These are phyloP conservation scores for Pilobolus umbonatus DNA, from an alignment of 192 early-diverging fungal species.

Conservation along the genomic window DNA sequence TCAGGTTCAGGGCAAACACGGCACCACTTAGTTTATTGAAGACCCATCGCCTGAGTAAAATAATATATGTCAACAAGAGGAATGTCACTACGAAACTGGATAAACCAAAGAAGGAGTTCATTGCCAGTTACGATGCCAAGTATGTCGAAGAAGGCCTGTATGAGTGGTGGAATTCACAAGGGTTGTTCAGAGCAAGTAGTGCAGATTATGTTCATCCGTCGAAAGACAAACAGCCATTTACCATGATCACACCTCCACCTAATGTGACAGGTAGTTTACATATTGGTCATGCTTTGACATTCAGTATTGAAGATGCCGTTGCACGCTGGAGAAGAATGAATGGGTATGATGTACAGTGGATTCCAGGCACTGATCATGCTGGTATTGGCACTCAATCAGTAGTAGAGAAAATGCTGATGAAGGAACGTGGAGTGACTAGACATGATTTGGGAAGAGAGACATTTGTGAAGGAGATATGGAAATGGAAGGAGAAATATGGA, in stretches of 20 bases:
- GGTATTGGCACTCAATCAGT: conserved; percentile 97
- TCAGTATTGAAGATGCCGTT: conserved; percentile 79
- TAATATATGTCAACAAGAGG: too few species aligned
- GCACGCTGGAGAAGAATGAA: conserved; percentile 84
- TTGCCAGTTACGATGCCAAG: conserved; percentile 13
- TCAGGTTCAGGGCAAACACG: too few species aligned
- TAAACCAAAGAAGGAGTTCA: conserved; percentile 17
- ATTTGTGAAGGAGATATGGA: conserved; percentile 83
- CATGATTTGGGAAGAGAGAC: conserved; percentile 84
- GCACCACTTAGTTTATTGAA: too few species aligned
- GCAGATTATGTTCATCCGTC: conserved; percentile 18
- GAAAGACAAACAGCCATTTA: conserved; percentile 49
- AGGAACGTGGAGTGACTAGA: conserved; percentile 53
- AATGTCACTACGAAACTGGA: neutral
- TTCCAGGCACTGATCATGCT: conserved; percentile 97
- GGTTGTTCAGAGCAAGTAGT: conserved; percentile 39
- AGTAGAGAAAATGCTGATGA: conserved; percentile 86
- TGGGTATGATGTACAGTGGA: conserved; percentile 84
- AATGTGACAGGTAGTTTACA: conserved; percentile 97
- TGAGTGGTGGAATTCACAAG: conserved; percentile 89
- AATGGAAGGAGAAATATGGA: conserved; percentile 79
- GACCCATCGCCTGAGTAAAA: too few species aligned
- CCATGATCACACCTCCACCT: conserved; percentile 92
- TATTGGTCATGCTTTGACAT: conserved; percentile 88
- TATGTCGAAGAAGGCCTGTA: conserved; percentile 91